Percentiles rank a stretch among this genome's conserved stretches.
Evolutionary conservation across 1,139 yeast species (phyloP).

Genomic region (Nakaseomyces kungkrabaensis): DNA sequence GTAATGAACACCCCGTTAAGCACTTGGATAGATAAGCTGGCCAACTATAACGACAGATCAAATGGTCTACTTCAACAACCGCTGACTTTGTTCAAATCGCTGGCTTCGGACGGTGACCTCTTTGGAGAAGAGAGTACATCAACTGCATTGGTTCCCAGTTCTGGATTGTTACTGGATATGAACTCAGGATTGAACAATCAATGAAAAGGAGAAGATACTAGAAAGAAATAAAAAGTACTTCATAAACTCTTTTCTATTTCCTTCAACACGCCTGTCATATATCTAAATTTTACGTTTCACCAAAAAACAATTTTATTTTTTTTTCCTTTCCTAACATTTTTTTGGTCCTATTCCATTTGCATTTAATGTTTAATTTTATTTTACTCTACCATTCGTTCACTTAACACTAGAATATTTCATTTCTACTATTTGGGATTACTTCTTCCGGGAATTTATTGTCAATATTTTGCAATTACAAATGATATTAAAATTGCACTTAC

Average conservation of each 20-base stretch:
- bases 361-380: background rate
- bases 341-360: too few relatives aligned
- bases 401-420: too few relatives aligned
- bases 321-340: too few relatives aligned
- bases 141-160: background rate
- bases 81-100: slow-evolving; percentile 36
- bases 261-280: background rate
- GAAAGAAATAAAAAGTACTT: background rate
- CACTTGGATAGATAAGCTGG: slow-evolving; percentile 48
- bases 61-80: slow-evolving; percentile 42
- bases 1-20: slow-evolving; percentile 32
- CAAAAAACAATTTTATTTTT: too few relatives aligned
- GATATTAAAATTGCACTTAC: too few relatives aligned
- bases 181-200: background rate
- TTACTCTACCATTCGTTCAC: background rate
- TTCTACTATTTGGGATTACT: background rate
- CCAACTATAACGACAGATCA: slow-evolving; percentile 49
- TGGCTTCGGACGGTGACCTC: slow-evolving; percentile 1
- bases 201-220: background rate
- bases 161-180: background rate
- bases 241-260: too few relatives aligned
- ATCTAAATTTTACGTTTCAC: background rate
- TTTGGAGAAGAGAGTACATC: background rate
- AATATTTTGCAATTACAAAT: too few relatives aligned
- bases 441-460: too few relatives aligned